phyloP scores from a whole-genome alignment of 345 rosid species.

The Combretum micranthum region DNA sequence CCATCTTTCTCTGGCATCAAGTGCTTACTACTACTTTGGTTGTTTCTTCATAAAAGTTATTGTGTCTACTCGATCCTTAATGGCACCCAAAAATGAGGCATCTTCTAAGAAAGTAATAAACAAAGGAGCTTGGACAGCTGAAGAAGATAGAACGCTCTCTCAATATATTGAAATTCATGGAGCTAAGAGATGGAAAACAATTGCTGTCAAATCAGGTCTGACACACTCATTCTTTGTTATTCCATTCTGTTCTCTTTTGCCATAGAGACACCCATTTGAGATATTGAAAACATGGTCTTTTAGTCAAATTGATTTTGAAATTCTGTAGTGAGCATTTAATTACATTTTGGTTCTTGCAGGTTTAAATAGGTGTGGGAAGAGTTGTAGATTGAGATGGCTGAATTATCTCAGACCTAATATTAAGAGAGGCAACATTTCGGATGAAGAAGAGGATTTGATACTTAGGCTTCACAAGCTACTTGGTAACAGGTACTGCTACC shows the following conservation, averaged over 20 bases:
- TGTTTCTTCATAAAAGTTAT: no score
- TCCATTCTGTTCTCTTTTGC: no score
- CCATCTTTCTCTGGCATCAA: no score
- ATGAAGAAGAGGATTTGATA: constrained; percentile 53
- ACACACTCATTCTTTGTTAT: no score
- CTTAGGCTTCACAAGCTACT: constrained; percentile 50
- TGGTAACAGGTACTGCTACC: constrained; percentile 24
- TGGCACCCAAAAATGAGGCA: constrained; percentile 32
- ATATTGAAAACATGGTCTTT: no score
- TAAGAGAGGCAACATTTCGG: constrained; percentile 60
- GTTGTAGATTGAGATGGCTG: constrained; percentile 63
- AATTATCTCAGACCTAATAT: constrained; percentile 56
- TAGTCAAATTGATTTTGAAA: not conserved
- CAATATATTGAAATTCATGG: constrained; percentile 44
- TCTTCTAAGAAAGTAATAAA: constrained; percentile 25
- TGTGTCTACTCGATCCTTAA: constrained; percentile 1
- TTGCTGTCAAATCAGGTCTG: constrained; percentile 46
- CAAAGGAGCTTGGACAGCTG: constrained; percentile 59
- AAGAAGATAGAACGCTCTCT: constrained; percentile 50
- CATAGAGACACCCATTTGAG: no score
- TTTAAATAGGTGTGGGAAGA: constrained; percentile 49
- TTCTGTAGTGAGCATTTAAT: not conserved
- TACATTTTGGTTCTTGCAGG: constrained; percentile 21
- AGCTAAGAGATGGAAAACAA: constrained; percentile 47
- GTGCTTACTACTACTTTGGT: no score